Conservation (phyloP, 305 asterid genomes). For the Fraxinus ornus region DNA sequence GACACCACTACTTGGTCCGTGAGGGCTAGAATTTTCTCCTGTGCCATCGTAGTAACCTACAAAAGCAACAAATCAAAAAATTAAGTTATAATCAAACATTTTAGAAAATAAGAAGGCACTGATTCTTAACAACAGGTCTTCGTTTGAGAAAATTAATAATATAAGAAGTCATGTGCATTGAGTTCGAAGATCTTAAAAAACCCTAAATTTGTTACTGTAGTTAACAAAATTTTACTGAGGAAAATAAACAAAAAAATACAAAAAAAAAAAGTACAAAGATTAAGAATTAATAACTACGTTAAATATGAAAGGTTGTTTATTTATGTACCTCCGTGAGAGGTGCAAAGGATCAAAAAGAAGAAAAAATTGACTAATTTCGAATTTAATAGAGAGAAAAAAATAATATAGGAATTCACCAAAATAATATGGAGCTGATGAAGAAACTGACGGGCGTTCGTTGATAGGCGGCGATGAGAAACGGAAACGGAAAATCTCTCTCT, state of each 20-base stretch:
- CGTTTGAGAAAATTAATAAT: neutral
- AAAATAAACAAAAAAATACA: neutral
- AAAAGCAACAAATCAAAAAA: neutral
- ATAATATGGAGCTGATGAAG: neutral
- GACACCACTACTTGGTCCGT: constrained; percentile 61
- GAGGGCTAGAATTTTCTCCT: constrained; percentile 52
- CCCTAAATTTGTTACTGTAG: neutral
- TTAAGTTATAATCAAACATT: neutral
- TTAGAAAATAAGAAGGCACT: neutral
- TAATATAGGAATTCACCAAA: neutral
- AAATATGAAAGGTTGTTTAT: neutral
- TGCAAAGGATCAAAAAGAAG: neutral
- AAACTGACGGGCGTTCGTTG: neutral
- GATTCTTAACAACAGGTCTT: neutral
- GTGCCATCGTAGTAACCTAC: constrained; percentile 44
- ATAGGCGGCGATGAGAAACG: neutral
- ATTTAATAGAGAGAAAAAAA: neutral
- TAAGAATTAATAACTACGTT: neutral
- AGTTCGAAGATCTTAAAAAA: neutral
- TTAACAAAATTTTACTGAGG: neutral
- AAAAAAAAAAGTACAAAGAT: too few species aligned
- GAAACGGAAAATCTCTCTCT: neutral
- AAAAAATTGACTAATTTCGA: neutral
- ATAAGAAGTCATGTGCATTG: neutral
- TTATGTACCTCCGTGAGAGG: neutral